Evolutionary conservation across 2,329 filamentous ascomycete genomes (phyloP).

Genomic region (Clonostachys byssicola): DNA sequence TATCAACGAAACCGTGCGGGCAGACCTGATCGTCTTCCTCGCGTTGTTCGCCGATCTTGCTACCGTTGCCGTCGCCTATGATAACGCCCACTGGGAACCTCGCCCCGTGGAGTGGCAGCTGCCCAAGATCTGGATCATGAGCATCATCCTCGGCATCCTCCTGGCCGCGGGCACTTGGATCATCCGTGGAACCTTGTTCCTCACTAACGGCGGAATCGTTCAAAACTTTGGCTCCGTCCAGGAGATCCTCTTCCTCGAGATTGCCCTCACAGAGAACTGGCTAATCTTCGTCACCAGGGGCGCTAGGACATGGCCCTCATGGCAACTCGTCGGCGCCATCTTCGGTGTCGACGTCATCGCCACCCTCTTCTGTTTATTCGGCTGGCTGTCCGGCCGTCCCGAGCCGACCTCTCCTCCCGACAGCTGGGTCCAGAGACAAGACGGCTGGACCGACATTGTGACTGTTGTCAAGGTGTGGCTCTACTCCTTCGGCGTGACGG

Average conservation of each 20-base stretch:
- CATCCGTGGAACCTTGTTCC: slow-evolving; percentile 65
- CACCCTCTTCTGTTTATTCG: slow-evolving; percentile 72
- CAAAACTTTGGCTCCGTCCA: slow-evolving; percentile 72
- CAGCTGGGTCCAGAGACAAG: slow-evolving; percentile 23
- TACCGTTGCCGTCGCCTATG: slow-evolving; percentile 74
- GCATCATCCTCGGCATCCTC: slow-evolving; percentile 61
- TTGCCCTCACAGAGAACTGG: slow-evolving; percentile 73
- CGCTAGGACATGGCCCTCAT: slow-evolving; percentile 68
- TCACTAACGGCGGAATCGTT: slow-evolving; percentile 67
- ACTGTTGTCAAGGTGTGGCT: slow-evolving; percentile 62
- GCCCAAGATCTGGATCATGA: slow-evolving; percentile 78
- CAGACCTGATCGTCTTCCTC: slow-evolving; percentile 74
- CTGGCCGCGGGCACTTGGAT: slow-evolving; percentile 71
- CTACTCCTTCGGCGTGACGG: slow-evolving; percentile 62
- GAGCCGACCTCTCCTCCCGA: slow-evolving; percentile 23
- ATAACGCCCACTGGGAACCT: slow-evolving; percentile 72
- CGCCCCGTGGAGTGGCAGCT: slow-evolving; percentile 78
- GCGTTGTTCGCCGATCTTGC: slow-evolving; percentile 76
- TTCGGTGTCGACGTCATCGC: slow-evolving; percentile 67
- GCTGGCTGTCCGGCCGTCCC: slow-evolving; percentile 60
- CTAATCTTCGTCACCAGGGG: slow-evolving; percentile 75
- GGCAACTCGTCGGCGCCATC: slow-evolving; percentile 70
- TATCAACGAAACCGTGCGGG: slow-evolving; percentile 71
- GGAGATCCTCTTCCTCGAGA: slow-evolving; percentile 71
- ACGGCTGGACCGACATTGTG: slow-evolving; percentile 45